Conservation (phyloP, 208 protist species). For the Trypanosoma avium region DNA sequence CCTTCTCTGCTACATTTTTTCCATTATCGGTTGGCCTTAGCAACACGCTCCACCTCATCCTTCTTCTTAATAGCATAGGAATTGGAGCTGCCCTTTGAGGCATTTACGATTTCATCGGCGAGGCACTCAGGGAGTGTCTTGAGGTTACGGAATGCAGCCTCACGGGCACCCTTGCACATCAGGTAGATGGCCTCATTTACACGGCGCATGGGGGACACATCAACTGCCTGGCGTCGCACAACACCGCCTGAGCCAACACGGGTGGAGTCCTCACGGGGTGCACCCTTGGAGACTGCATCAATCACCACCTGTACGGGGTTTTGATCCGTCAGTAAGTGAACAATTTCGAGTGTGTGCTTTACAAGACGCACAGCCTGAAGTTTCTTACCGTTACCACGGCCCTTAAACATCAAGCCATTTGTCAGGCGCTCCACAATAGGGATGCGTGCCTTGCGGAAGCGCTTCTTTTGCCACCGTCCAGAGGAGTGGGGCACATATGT, state of each 20-base stretch:
- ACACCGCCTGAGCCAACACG: constrained; percentile 99
- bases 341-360: constrained; percentile 99
- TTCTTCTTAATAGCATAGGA: constrained; percentile 99
- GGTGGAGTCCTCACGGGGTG: constrained; percentile 99
- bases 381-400: constrained; percentile 99
- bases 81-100: constrained; percentile 98
- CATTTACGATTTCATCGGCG: constrained; percentile 99
- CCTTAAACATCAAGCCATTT: constrained; percentile 99
- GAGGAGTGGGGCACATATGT: constrained; percentile 98
- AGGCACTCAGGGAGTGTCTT: constrained; percentile 99
- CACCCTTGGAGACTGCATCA: constrained; percentile 98
- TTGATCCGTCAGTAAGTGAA: constrained; percentile 98
- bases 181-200: constrained; percentile 99
- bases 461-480: constrained; percentile 97
- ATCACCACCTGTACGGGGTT: constrained; percentile 99
- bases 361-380: constrained; percentile 98
- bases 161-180: constrained; percentile 97
- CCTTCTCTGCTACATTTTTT: background rate
- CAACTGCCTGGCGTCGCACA: constrained; percentile 99
- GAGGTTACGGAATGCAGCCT: constrained; percentile 99
- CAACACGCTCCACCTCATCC: constrained; percentile 99
- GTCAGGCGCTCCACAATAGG: constrained; percentile 95
- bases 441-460: constrained; percentile 99
- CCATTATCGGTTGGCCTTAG: constrained; percentile 99
- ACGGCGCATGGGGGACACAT: constrained; percentile 99